phyloP scores from a whole-genome alignment of 345 rosid genomes.

The Populus tremula region DNA sequence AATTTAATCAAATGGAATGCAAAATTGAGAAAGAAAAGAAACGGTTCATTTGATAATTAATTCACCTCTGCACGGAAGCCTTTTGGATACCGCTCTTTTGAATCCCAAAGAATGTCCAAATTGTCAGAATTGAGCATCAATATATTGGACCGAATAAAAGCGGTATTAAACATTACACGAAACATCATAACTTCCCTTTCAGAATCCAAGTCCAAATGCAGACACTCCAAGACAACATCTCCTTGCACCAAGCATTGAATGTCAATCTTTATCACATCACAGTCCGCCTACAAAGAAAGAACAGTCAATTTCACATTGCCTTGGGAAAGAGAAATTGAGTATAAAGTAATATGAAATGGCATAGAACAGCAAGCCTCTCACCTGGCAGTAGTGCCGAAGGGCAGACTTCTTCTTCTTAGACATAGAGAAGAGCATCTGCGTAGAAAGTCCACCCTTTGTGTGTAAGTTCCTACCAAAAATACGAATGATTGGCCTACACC shows the following conservation, averaged over 20 bases:
- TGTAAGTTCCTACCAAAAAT: conserved; percentile 82
- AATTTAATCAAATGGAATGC: conserved; percentile 18
- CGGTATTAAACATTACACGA: conserved; percentile 93
- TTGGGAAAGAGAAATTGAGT: conserved; percentile 13
- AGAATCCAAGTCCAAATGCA: conserved; percentile 85
- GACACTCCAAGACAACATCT: conserved; percentile 94
- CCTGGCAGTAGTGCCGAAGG: conserved; percentile 84
- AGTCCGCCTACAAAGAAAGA: conserved; percentile 65
- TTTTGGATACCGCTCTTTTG: conserved; percentile 89
- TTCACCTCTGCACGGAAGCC: conserved; percentile 92
- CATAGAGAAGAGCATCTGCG: conserved; percentile 87
- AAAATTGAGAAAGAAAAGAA: not conserved
- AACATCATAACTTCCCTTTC: conserved; percentile 99
- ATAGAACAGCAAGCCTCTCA: conserved; percentile 22
- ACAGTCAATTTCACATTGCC: not conserved
- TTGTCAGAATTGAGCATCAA: conserved; percentile 88
- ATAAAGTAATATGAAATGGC: not conserved
- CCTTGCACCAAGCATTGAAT: conserved; percentile 96
- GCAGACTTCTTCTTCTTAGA: conserved; percentile 60
- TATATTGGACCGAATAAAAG: conserved; percentile 96
- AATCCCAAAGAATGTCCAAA: conserved; percentile 96
- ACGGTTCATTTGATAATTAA: not conserved
- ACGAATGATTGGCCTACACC: conserved; percentile 89
- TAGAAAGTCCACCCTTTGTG: conserved; percentile 61
- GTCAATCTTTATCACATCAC: conserved; percentile 95